These are phyloP conservation scores for Botryococcus braunii DNA, from an alignment of 163 green algal species.

Conservation along the genomic window DNA sequence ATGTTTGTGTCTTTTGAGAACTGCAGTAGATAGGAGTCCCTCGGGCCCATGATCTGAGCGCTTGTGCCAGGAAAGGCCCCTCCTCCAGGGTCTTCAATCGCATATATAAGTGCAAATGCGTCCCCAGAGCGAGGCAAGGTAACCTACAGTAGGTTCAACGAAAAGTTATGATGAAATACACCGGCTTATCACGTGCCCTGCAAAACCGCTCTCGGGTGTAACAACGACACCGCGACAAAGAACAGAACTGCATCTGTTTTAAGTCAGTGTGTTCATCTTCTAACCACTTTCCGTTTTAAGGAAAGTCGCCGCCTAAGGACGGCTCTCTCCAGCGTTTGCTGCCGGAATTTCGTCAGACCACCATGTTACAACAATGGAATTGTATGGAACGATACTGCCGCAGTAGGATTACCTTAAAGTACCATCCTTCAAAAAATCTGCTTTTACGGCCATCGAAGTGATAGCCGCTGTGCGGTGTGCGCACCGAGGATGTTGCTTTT, in stretches of 20 bases:
- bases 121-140: constrained; percentile 59
- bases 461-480: constrained; percentile 75
- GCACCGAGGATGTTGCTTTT: no score
- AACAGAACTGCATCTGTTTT: background rate
- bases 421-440: constrained; percentile 96
- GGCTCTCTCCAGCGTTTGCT: no score
- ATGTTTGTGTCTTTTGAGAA: constrained; percentile 48
- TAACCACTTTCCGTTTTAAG: background rate
- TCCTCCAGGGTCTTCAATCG: constrained; percentile 69
- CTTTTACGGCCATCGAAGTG: constrained; percentile 69
- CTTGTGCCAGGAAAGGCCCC: background rate
- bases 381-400: background rate
- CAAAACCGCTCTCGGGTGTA: background rate
- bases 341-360: background rate
- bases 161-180: background rate
- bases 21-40: constrained; percentile 85
- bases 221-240: background rate
- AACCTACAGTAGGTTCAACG: constrained; percentile 29
- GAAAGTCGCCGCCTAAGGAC: background rate
- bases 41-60: constrained; percentile 82
- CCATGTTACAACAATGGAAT: background rate
- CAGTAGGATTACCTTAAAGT: constrained; percentile 63
- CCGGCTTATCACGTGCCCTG: background rate
- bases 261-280: background rate
- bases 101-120: constrained; percentile 92